These are phyloP conservation scores for Fulvia fulva DNA, from an alignment of 2,329 filamentous ascomycete species.

Conservation along the genomic window DNA sequence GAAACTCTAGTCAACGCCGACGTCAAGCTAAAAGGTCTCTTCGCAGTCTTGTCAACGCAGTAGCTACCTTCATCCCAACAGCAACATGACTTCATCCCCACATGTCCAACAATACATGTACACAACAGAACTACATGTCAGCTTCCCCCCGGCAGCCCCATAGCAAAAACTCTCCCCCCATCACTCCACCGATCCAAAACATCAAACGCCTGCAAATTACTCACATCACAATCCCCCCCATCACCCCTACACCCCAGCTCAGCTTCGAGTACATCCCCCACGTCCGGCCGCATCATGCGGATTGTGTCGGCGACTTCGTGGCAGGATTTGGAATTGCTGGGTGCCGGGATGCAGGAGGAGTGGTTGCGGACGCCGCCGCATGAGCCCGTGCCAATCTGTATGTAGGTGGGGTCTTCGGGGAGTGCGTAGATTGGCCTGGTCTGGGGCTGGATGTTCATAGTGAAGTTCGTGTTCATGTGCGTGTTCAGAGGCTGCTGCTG, in stretches of 20 bases:
- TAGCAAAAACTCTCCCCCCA: neutral
- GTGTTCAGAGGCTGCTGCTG: neutral
- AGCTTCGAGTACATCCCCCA: constrained; percentile 36
- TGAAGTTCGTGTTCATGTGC: too few relatives aligned
- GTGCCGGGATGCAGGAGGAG: too few relatives aligned
- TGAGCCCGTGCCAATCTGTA: too few relatives aligned
- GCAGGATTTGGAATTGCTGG: constrained; percentile 27
- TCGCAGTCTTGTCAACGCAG: too few relatives aligned
- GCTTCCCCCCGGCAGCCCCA: neutral
- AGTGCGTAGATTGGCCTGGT: too few relatives aligned
- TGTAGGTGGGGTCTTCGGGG: too few relatives aligned
- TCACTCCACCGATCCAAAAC: constrained; percentile 40
- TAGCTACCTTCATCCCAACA: too few relatives aligned
- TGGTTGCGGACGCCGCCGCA: too few relatives aligned
- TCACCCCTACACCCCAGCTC: constrained; percentile 38
- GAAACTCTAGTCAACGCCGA: constrained; percentile 28
- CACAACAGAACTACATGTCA: neutral
- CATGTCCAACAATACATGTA: too few relatives aligned
- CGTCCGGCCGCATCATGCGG: constrained; percentile 39
- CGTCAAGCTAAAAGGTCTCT: constrained; percentile 26
- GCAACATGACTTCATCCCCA: too few relatives aligned
- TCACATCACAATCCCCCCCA: constrained; percentile 40
- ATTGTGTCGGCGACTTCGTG: constrained; percentile 45
- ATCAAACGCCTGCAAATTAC: constrained; percentile 41
- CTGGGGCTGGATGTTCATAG: too few relatives aligned